Base-by-base conservation (phyloP, 306 rosid species). In the Dalbergia cultrata region DNA sequence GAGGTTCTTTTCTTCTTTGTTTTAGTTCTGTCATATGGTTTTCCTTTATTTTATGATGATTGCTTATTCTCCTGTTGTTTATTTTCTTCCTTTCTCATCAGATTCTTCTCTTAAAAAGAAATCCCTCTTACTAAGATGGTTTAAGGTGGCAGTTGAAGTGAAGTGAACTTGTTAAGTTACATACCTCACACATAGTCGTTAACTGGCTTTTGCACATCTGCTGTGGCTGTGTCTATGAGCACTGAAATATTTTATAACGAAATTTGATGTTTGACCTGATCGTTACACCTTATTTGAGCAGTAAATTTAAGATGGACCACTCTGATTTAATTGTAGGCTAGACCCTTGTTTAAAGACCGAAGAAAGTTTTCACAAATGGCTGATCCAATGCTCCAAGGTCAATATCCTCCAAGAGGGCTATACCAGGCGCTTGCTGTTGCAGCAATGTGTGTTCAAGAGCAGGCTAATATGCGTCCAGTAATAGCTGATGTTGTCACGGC, bases 341-440 rank as follows among this genome's bases (percentile, higher is more conserved):
- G 92, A 75, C 94, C 99, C 43, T 78, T 93, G 87, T 91, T 95
- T 37, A 95, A 89, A 64, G 99, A 90, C 62, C 82, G 93, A 59
- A 82, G 81, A 78, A 95, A 88, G 69, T 88, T 95, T 80, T 89
- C 93, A 0, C 96, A 89, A 86, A 91, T 95, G 98, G 99, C 96
- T 1, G 99, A 95, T 88, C 97, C 99, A 17, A 50, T 33, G 90
- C 97, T 95, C 21, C 90, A 88, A 84, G 97, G 99, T 62, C 99
- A 93, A 77, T 91, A 85, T 81, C 99, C 99, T 76, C 18, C 84
- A 43, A 90, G 98, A 85, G 98, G 99, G 21, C 72, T 95, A 76
- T 93, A 90, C 82, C 99, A 95, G 88, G 99, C 98, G 49, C 97
- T 95, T 66, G 99, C 99, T 13, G 90, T 95, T 78, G 98, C 96